Base-by-base conservation (phyloP, 2,329 filamentous ascomycete species). In the Alternaria infectoria region DNA sequence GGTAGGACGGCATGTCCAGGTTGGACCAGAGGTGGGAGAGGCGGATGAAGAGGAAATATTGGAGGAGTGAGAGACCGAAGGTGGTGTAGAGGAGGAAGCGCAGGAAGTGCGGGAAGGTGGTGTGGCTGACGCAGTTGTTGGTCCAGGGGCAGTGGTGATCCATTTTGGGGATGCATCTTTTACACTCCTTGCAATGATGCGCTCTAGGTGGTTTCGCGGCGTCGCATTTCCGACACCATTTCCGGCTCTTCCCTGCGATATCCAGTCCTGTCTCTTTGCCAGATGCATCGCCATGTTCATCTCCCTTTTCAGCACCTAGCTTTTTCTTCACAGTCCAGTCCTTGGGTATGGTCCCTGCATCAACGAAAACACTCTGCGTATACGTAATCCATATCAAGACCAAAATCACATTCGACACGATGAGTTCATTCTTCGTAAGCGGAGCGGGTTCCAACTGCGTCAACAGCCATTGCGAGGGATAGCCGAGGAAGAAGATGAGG, bases 111-210 rank as follows among this genome's bases (percentile, higher is more conserved):
- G 93, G 92, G 72, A 93, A 92, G 1, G 91, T 94, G 64, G 89
- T 90, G 78, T 93, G 87, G 12, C 91, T 93, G 57, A 96, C 91
- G 82, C 93, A 96, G 80, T 94, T 95, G 64, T 82, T 83, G 4
- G 91, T 95, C 92, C 92, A 96, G 3, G 92, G 91, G 75, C 92
- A 96, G 81, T 96, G 92, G 81, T 93, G 91, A 81, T 94, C 91
- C 91, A 94, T 94, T 80, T 89, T 91, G 40, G 91, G 90, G 52
- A 93, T 87, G 79, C 91, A 93, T 71, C 86, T 88, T 67, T 84
- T 83, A 81, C 92, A 96, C 69, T 87, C 87, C 66, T 89, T 90
- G 81, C 93, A 96, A 83, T 96, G 93, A 83, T 96, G 93, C 1
- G 92, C 88, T 67, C 93, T 85, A 1, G 90, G 88, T 2, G 93